Evolutionary conservation across 2,329 filamentous ascomycete genomes (phyloP), one percentile per base, ranked within the genome.

Genomic region (Didymella exigua): DNA sequence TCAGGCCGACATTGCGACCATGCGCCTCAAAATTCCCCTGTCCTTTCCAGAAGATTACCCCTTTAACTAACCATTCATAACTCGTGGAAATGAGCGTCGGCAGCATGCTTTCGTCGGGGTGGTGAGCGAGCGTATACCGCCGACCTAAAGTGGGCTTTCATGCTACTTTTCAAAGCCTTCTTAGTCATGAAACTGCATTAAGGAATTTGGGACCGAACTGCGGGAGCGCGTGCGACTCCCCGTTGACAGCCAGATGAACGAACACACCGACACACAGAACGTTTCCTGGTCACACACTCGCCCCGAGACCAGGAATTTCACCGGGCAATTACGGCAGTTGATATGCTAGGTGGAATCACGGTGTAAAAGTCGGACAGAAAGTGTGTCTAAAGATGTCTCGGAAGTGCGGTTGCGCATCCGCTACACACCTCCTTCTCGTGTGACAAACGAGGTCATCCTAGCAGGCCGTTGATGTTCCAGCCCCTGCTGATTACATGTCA

Each of bases 31-130:
- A 42, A 54, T 62, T 61, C 67, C 60, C 60, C 67, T 67, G 65
- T 62, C 63, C 66, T 69, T 75, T 75, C 72, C 61, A 69, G 72
- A 75, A 74, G 61, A 66, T 62, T 74, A 56, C 71, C 66, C 69
- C 71, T 71, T 72, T 71, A 57, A 62, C 64, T 60, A 56, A 21
- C 53, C 33, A 14, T 48, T 38, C 37, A 48, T 48, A 59, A 57
- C 64, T 49, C 47, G 53, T 59, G 55, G 61, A 61, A 58, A 63
- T 62, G 54, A 65, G 52, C 46, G 48, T 60, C 50, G 46, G 50
- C 58, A 51, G 49, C 55, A 31, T 23, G 21, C 52, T 46, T 51
- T 51, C 49, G 52, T 59, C 57, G 58, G 58, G 40, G 26, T 45
- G 31, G 49, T 61, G 52, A 56, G 58, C 51, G 62, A 59, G 54